phyloP scores from a whole-genome alignment of 140 eudicot species.

The Anethum foeniculum region DNA sequence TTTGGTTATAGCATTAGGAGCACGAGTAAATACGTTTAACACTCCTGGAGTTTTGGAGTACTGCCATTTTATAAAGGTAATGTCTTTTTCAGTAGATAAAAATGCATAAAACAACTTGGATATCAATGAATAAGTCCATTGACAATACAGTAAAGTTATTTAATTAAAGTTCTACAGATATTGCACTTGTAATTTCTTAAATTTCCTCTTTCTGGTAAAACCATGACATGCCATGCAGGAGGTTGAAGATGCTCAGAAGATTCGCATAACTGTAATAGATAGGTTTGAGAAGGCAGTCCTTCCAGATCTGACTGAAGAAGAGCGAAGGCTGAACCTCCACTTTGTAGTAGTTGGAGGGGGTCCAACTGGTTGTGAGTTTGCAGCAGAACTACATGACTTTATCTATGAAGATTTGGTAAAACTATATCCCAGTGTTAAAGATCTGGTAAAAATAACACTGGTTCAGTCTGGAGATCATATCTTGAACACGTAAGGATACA shows the following conservation, averaged over 20 bases:
- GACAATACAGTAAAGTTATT: neutral
- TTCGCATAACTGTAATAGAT: slow-evolving; percentile 72
- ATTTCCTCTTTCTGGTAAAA: neutral
- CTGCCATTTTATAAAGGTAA: slow-evolving; percentile 81
- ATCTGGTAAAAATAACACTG: slow-evolving; percentile 51
- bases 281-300: slow-evolving; percentile 79
- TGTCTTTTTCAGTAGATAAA: neutral
- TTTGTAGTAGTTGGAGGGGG: slow-evolving; percentile 94
- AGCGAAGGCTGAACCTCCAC: slow-evolving; percentile 59
- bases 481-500: slow-evolving; percentile 55
- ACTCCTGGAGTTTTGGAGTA: slow-evolving; percentile 84
- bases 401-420: slow-evolving; percentile 65
- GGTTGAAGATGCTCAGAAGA: slow-evolving; percentile 87
- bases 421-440: slow-evolving; percentile 60
- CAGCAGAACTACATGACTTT: slow-evolving; percentile 76
- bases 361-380: slow-evolving; percentile 86
- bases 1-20: slow-evolving; percentile 69
- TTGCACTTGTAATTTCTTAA: neutral
- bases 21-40: slow-evolving; percentile 71
- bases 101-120: neutral
- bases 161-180: slow-evolving; percentile 3
- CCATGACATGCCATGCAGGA: slow-evolving; percentile 43
- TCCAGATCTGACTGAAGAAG: slow-evolving; percentile 74
- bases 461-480: slow-evolving; percentile 89
- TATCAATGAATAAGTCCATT: neutral